phyloP scores from a whole-genome alignment of 2,329 filamentous ascomycete genomes.

The Annulohypoxylon truncatum region DNA sequence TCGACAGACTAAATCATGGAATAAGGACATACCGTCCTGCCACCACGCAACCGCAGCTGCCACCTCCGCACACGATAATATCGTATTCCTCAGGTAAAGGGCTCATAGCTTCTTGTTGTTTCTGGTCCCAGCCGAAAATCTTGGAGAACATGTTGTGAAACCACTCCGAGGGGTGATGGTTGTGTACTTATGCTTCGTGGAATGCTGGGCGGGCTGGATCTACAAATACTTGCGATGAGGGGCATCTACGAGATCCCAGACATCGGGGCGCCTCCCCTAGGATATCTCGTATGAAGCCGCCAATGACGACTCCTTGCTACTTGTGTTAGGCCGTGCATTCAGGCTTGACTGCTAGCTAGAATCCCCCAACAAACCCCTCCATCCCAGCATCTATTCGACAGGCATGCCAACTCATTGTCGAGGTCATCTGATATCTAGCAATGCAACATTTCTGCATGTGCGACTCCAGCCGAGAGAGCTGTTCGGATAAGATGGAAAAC shows the following conservation, averaged over 20 bases:
- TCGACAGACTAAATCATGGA: constrained; percentile 3
- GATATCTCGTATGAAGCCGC: constrained; percentile 32
- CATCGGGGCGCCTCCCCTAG: constrained; percentile 19
- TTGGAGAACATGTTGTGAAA: constrained; percentile 40
- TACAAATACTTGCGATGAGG: constrained; percentile 44
- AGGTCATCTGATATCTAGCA: constrained; percentile 45
- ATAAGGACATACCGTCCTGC: constrained; percentile 61
- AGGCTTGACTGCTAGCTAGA: constrained; percentile 33
- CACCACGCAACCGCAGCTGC: constrained; percentile 72
- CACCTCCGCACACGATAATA: constrained; percentile 82
- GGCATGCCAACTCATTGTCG: constrained; percentile 38
- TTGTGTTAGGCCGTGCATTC: constrained; percentile 7
- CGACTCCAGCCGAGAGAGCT: constrained; percentile 20
- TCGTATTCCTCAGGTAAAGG: constrained; percentile 79
- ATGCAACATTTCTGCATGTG: constrained; percentile 43
- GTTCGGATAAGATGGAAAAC: constrained; percentile 28
- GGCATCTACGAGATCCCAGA: constrained; percentile 35
- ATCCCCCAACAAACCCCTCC: constrained; percentile 37
- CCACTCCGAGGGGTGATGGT: constrained; percentile 10
- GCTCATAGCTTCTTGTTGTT: constrained; percentile 48
- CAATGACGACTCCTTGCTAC: constrained; percentile 36
- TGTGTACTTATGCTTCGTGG: constrained; percentile 44
- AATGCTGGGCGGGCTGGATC: constrained; percentile 23
- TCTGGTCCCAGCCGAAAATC: constrained; percentile 33
- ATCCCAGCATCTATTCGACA: constrained; percentile 22